phyloP scores from a whole-genome alignment of 192 early-diverging fungal genomes.

The Rhizoclosmatium sp. region DNA sequence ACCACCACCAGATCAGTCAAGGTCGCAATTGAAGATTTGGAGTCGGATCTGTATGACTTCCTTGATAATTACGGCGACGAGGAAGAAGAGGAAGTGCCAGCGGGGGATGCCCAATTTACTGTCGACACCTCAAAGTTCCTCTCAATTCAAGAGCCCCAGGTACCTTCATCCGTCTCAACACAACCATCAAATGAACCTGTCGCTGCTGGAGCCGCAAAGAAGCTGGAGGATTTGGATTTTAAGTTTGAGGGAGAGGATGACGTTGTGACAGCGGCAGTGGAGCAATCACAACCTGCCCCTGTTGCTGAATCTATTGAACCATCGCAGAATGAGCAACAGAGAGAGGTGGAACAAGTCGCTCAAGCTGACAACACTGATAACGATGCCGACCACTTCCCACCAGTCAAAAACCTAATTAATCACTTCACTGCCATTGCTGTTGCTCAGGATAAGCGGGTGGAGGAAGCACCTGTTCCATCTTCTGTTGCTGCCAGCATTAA shows the following conservation, averaged over 20 bases:
- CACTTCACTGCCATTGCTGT: too few relatives aligned
- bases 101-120: conserved; percentile 3
- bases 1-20: too few relatives aligned
- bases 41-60: conserved; percentile 4
- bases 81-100: background rate
- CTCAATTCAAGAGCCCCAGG: background rate
- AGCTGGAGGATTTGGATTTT: background rate
- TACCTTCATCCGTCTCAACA: background rate
- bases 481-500: background rate
- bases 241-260: background rate
- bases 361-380: too few relatives aligned
- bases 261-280: background rate
- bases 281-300: background rate
- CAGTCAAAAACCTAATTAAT: too few relatives aligned
- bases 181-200: background rate
- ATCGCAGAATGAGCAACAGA: too few relatives aligned
- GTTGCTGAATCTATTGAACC: background rate
- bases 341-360: too few relatives aligned
- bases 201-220: background rate
- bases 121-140: background rate
- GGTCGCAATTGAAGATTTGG: background rate
- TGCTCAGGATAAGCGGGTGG: background rate
- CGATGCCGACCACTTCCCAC: too few relatives aligned
- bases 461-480: background rate
- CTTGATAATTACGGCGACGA: background rate